Evolutionary conservation across 2,329 filamentous ascomycete genomes (phyloP), one percentile per base, ranked within the genome.

Genomic region (Malbranchea cinnamomea): DNA sequence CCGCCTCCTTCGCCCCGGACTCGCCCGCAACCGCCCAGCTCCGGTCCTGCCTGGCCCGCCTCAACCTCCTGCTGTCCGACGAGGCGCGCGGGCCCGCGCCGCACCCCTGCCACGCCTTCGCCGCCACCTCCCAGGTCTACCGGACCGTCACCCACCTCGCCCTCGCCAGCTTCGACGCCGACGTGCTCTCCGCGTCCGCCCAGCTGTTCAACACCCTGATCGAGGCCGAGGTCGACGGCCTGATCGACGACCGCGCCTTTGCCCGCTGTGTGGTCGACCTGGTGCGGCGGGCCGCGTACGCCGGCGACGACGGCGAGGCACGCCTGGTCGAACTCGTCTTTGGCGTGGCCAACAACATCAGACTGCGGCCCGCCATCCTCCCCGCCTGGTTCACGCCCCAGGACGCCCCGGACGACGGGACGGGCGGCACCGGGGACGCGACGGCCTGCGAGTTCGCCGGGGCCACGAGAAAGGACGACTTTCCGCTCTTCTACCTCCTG

Each of bases 211-310:
- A 82, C 34, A 84, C 83, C 10, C 67, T 98, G 39, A 81, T 95
- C 45, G 89, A 98, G 56, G 89, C 84, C 52, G 89, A 95, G 54
- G 85, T 94, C 57, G 89, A 94, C 50, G 83, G 84, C 20, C 91
- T 95, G 47, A 72, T 94, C 27, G 81, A 91, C 48, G 91, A 80
- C 47, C 71, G 77, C 18, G 67, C 72, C 32, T 98, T 98, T 51
- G 83, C 89, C 2, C 71, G 76, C 34, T 87, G 82, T 45, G 56
- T 98, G 47, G 89, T 92, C 48, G 82, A 83, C 43, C 70, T 98
- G 36, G 67, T 94, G 29, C 71, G 83, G 36, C 74, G 77, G 40
- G 83, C 87, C 79, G n/a, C 61, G 85, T 22, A 31, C 9, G 25
- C 8, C 3, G 74, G 78, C 21, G 67, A 74, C 31, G 81, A 93